These are phyloP conservation scores for Melocanna baccifera DNA, from an alignment of 176 grass and related monocot genomes.

Conservation along the genomic window DNA sequence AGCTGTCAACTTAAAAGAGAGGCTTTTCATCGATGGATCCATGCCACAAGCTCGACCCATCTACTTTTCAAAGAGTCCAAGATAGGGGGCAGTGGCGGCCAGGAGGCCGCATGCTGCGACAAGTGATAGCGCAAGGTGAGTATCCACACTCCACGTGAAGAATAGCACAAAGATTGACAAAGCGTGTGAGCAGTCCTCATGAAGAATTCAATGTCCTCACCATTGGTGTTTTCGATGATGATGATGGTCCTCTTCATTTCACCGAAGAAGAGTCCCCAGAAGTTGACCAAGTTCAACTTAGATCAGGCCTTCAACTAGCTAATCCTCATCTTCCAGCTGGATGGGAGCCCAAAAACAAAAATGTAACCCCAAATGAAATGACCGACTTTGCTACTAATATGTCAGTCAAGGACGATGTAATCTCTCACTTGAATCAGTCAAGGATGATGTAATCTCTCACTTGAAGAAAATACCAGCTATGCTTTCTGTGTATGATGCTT, in stretches of 20 bases:
- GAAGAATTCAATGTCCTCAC: background rate
- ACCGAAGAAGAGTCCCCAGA: background rate
- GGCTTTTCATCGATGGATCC: background rate
- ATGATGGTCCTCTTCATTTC: background rate
- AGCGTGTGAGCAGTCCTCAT: rapidly evolving
- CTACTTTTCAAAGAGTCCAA: background rate
- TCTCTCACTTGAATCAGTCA: background rate
- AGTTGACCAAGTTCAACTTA: slow-evolving; percentile 1
- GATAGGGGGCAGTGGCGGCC: background rate
- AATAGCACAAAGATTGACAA: too few species aligned
- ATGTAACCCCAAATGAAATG: too few species aligned
- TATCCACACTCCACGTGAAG: too few species aligned
- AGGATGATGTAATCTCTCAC: too few species aligned
- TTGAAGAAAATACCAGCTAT: slow-evolving; percentile 12
- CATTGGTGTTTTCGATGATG: background rate
- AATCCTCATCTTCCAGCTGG: background rate
- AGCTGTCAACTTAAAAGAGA: too few species aligned
- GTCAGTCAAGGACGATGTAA: too few species aligned
- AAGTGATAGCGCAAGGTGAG: too few species aligned
- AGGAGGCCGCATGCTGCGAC: too few species aligned
- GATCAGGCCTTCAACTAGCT: background rate
- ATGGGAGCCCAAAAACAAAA: background rate
- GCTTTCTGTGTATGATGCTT: slow-evolving; percentile 2
- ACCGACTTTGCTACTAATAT: too few species aligned
- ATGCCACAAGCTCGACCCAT: background rate